A percentile compares a stretch with the other conserved stretches of the same genome.
Conservation (phyloP, 139 green algal genomes). For the Gonium pectorale region DNA sequence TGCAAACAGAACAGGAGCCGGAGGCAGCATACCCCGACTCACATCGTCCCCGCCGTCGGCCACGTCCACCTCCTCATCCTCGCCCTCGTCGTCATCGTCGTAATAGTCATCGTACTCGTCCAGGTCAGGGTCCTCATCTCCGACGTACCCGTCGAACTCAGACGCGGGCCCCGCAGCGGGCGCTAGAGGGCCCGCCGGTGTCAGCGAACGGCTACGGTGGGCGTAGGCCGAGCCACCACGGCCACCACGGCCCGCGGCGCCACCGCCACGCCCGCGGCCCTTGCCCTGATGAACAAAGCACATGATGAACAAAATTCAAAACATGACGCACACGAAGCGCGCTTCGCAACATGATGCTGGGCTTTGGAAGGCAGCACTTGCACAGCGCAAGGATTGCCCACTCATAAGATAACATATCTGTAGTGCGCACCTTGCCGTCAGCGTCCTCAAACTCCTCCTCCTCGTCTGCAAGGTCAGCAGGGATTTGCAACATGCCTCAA, state of each 20-base stretch:
- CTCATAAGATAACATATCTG: not conserved
- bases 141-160: conserved; percentile 21
- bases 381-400: too few relatives aligned
- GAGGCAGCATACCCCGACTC: too few relatives aligned
- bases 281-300: too few relatives aligned
- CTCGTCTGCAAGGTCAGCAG: not conserved
- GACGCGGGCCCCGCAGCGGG: not conserved
- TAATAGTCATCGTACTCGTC: conserved; percentile 21
- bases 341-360: too few relatives aligned
- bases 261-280: conserved; percentile 14
- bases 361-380: too few relatives aligned
- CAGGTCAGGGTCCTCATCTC: conserved; percentile 36
- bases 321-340: too few relatives aligned
- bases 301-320: too few relatives aligned
- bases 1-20: too few relatives aligned
- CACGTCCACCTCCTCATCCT: not conserved
- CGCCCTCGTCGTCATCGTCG: not conserved
- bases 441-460: conserved; percentile 26
- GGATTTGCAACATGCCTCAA: too few relatives aligned
- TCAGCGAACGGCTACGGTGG: conserved; percentile 24
- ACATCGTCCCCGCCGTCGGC: conserved; percentile 14
- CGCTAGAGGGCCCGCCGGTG: not conserved
- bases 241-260: not conserved
- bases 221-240: not conserved
- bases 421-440: conserved; percentile 16